phyloP scores from a whole-genome alignment of 2,329 filamentous ascomycete species.

The Aspergillus costaricaensis region DNA sequence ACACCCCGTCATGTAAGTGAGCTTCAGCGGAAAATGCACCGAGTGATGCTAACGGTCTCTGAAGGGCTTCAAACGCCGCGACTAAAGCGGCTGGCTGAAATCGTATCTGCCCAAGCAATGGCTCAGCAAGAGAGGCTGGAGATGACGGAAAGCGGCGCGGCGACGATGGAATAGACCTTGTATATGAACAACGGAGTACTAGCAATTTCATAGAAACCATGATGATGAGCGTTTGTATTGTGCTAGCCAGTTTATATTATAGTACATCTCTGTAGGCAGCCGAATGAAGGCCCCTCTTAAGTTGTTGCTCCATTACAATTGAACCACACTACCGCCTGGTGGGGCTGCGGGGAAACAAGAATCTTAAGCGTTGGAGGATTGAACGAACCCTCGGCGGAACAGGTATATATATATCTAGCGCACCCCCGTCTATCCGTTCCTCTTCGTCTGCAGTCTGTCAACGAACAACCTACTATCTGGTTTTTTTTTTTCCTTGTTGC shows the following conservation, averaged over 20 bases:
- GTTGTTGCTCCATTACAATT: background rate
- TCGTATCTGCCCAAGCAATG: slow-evolving; percentile 93
- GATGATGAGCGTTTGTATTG: background rate
- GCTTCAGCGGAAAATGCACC: background rate
- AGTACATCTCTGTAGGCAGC: background rate
- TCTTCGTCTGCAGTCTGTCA: background rate
- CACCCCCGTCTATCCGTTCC: background rate
- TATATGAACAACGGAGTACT: slow-evolving; percentile 31
- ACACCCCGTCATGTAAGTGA: slow-evolving; percentile 89
- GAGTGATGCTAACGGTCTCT: slow-evolving; percentile 33
- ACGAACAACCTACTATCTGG: no score
- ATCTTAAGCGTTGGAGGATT: background rate
- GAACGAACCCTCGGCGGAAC: background rate
- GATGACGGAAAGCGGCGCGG: slow-evolving; percentile 30
- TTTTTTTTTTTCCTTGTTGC: no score
- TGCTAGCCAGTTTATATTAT: background rate
- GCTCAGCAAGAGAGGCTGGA: slow-evolving; percentile 89
- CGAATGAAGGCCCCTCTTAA: background rate
- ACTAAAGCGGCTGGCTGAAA: slow-evolving; percentile 94
- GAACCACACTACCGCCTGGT: background rate
- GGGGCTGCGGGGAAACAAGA: slow-evolving; percentile 4
- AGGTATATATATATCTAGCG: background rate
- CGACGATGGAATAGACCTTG: slow-evolving; percentile 29
- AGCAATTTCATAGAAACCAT: slow-evolving; percentile 16
- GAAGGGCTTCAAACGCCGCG: slow-evolving; percentile 92